Evolutionary conservation across 495 filamentous ascomycete genomes (phyloP).

Genomic region (Podospora pseudopauciseta): DNA sequence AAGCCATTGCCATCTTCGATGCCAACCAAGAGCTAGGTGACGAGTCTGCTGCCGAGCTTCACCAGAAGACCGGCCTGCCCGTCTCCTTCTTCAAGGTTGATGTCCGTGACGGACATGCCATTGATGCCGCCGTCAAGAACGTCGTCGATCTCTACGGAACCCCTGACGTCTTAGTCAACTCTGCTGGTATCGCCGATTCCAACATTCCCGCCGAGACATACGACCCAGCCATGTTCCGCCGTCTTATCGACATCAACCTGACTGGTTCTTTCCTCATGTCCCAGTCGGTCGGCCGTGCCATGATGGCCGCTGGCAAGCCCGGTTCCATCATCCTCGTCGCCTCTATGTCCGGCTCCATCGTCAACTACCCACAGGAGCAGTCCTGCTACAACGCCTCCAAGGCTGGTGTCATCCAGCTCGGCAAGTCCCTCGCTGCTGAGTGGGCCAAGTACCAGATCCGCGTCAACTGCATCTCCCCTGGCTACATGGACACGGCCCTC

Average conservation of each 20-base stretch:
- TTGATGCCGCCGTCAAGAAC: constrained; percentile 57
- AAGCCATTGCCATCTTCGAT: constrained; percentile 71
- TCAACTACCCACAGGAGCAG: constrained; percentile 78
- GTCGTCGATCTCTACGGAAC: constrained; percentile 58
- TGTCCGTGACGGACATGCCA: constrained; percentile 62
- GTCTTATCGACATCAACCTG: constrained; percentile 72
- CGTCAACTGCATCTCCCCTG: constrained; percentile 74
- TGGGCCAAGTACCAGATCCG: constrained; percentile 73
- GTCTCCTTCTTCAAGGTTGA: constrained; percentile 75
- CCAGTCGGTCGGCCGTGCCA: constrained; percentile 59
- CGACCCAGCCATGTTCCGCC: constrained; percentile 64
- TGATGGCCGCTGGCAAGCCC: constrained; percentile 62
- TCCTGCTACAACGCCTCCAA: constrained; percentile 78
- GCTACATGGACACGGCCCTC: constrained; percentile 76
- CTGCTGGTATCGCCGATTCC: constrained; percentile 77
- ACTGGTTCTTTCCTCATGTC: constrained; percentile 67
- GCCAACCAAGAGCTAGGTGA: constrained; percentile 70
- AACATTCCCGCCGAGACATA: constrained; percentile 54
- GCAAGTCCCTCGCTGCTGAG: constrained; percentile 73
- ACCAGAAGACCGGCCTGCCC: constrained; percentile 63
- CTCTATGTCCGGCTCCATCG: constrained; percentile 73
- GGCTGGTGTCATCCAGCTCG: constrained; percentile 72
- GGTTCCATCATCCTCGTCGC: constrained; percentile 71
- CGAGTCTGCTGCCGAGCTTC: constrained; percentile 59
- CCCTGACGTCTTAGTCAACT: constrained; percentile 73